A percentile compares a stretch with the other conserved stretches of the same genome.
These are phyloP conservation scores for Lactarius hatsudake DNA, from an alignment of 768 basidiomycete species.

Conservation along the genomic window DNA sequence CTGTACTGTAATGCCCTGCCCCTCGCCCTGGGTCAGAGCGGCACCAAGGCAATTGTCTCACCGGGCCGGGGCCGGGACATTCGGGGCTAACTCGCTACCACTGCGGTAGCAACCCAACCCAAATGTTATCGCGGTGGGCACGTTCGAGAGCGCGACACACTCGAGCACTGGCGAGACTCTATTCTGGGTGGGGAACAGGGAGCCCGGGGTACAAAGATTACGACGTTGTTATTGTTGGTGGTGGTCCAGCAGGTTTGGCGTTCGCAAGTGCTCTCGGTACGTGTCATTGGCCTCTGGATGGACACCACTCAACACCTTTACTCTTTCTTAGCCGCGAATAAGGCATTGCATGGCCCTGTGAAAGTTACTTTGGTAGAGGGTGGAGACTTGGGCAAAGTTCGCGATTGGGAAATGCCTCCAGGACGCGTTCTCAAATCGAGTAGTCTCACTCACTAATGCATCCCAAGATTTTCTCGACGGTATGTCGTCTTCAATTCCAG, in stretches of 20 bases:
- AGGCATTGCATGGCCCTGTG: conserved; percentile 48
- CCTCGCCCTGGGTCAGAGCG: background rate
- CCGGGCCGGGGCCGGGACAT: background rate
- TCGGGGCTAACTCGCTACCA: background rate
- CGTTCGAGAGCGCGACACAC: background rate
- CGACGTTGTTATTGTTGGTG: conserved; percentile 94
- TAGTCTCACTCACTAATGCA: conserved; percentile 79
- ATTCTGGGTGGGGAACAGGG: background rate
- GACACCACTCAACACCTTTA: conserved; percentile 11
- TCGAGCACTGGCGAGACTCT: background rate
- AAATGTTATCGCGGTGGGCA: background rate
- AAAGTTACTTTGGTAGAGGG: conserved; percentile 79
- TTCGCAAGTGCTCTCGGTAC: conserved; percentile 83
- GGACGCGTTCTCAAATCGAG: conserved; percentile 72
- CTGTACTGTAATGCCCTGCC: no score
- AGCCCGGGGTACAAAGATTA: conserved; percentile 42
- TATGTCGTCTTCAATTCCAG: conserved; percentile 32
- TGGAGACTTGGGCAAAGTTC: conserved; percentile 65
- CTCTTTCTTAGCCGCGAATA: conserved; percentile 48
- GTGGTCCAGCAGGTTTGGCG: conserved; percentile 88
- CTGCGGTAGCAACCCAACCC: background rate
- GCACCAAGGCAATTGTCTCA: background rate
- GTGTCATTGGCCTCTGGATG: conserved; percentile 25
- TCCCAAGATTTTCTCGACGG: conserved; percentile 68
- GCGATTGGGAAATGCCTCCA: conserved; percentile 60